Conservation (phyloP, 495 filamentous ascomycete genomes). For the Penicillium macrosclerotiorum region DNA sequence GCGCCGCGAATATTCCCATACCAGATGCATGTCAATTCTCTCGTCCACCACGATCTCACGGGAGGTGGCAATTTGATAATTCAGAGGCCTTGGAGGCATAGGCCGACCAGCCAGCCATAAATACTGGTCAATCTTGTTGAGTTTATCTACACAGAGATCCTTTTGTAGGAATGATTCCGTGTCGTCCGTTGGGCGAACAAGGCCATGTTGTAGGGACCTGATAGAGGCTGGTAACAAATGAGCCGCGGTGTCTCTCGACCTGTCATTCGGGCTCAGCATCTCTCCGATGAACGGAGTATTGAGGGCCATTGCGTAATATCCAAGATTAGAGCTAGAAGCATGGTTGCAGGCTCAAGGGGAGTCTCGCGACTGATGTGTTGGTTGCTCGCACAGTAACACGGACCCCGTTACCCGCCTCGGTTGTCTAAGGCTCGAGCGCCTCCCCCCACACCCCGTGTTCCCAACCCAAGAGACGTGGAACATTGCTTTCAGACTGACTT, state of each 20-base stretch:
- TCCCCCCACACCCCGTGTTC: too few relatives aligned
- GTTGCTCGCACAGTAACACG: too few relatives aligned
- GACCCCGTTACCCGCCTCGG: too few relatives aligned
- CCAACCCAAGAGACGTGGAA: too few relatives aligned
- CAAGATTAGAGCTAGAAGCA: too few relatives aligned
- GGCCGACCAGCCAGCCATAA: constrained; percentile 52
- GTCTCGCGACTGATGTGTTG: too few relatives aligned
- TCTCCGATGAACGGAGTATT: neutral
- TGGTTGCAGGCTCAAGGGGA: too few relatives aligned
- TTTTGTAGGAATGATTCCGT: neutral
- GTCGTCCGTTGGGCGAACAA: neutral
- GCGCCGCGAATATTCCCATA: constrained; percentile 32
- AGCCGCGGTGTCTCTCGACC: neutral
- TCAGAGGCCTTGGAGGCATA: constrained; percentile 44
- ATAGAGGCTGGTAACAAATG: neutral
- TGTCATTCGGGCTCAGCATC: neutral
- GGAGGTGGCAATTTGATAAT: constrained; percentile 41
- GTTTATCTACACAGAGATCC: constrained; percentile 7
- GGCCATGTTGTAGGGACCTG: neutral
- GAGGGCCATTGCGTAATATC: neutral
- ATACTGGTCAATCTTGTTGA: constrained; percentile 34
- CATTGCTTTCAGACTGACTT: too few relatives aligned
- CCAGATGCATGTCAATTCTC: constrained; percentile 37
- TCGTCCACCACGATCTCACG: constrained; percentile 45
- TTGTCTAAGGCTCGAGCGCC: too few relatives aligned